phyloP scores from a whole-genome alignment of 306 rosid genomes.

The Dalbergia cochinchinensis region DNA sequence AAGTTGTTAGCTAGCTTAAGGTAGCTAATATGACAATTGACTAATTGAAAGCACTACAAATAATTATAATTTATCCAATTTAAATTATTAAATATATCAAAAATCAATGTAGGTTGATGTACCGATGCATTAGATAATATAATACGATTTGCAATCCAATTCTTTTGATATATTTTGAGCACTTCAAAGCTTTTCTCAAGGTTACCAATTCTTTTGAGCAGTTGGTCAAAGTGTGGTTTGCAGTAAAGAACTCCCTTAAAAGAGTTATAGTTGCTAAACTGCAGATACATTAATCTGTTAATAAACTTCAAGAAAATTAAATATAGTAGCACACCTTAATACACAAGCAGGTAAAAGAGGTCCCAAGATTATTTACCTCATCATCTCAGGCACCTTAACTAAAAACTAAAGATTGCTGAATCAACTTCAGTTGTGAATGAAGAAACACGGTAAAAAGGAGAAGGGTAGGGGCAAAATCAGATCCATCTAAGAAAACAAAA shows the following conservation, averaged over 20 bases:
- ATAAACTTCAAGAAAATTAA: constrained; percentile 16
- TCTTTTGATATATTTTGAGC: no score
- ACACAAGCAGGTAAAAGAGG: no score
- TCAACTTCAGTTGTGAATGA: constrained; percentile 1
- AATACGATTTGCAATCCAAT: constrained; percentile 26
- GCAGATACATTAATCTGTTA: constrained; percentile 54
- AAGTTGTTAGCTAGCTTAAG: no score
- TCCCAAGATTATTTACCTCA: neutral
- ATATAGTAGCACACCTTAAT: neutral
- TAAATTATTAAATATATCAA: no score
- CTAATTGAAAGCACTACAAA: no score
- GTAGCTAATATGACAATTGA: no score
- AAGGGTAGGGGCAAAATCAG: constrained; percentile 14
- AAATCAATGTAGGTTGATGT: no score
- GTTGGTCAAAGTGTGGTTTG: constrained; percentile 94
- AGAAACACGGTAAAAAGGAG: neutral
- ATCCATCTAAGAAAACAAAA: constrained; percentile 26
- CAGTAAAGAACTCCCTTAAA: constrained; percentile 98
- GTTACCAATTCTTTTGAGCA: constrained; percentile 96
- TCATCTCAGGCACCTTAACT: neutral
- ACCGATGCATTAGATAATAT: neutral
- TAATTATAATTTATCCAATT: no score
- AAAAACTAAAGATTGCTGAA: constrained; percentile 14
- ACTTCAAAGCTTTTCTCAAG: constrained; percentile 99
- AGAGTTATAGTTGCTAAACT: constrained; percentile 99